A percentile compares a stretch with the other conserved stretches of the same genome.
Conservation (phyloP, 2,329 filamentous ascomycete species). For the Trematosphaeria pertusa region DNA sequence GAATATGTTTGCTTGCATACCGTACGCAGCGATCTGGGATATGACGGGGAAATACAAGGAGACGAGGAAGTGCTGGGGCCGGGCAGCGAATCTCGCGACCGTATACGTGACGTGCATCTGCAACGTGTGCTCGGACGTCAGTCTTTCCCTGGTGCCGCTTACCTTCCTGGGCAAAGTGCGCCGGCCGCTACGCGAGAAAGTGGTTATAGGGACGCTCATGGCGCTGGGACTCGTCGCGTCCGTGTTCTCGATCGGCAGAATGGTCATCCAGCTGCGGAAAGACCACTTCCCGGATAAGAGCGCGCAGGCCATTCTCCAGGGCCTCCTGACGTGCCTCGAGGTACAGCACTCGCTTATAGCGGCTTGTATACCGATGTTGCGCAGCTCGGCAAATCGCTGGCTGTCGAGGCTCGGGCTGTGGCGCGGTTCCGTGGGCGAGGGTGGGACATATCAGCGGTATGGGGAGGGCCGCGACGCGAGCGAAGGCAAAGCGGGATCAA, state of each 20-base stretch:
- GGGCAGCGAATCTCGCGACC: background rate
- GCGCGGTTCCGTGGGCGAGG: background rate
- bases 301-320: constrained; percentile 5
- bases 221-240: constrained; percentile 20
- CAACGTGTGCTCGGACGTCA: constrained; percentile 16
- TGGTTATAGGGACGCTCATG: constrained; percentile 19
- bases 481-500: background rate
- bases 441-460: background rate
- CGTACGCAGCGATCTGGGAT: constrained; percentile 14
- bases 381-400: constrained; percentile 12
- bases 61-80: constrained; percentile 16
- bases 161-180: constrained; percentile 23
- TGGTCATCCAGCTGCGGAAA: constrained; percentile 1
- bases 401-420: constrained; percentile 11
- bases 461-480: background rate
- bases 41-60: background rate
- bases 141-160: constrained; percentile 23
- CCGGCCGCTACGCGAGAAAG: constrained; percentile 14
- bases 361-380: constrained; percentile 19
- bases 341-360: constrained; percentile 17
- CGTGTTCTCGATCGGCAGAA: constrained; percentile 11
- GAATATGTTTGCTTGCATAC: constrained; percentile 19
- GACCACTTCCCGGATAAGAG: background rate
- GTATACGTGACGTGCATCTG: constrained; percentile 10
- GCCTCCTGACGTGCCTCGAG: constrained; percentile 16